Evolutionary conservation across 305 asterid genomes (phyloP).

Genomic region (Fraxinus latifolia): DNA sequence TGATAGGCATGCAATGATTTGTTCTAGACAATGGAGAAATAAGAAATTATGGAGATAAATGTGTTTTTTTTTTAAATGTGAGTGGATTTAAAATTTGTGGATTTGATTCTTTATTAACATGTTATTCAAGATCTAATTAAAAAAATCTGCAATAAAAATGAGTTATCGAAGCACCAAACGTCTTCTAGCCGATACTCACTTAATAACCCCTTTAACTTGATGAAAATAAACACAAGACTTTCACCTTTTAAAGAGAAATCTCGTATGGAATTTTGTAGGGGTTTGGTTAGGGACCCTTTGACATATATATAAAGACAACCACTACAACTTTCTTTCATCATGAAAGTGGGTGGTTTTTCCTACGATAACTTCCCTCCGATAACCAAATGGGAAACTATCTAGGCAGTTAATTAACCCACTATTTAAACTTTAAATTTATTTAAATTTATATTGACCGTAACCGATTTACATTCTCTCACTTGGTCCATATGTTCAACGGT

Average conservation of each 20-base stretch:
- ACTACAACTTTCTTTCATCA: neutral
- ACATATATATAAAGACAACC: neutral
- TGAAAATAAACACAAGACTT: neutral
- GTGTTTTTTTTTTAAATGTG: neutral
- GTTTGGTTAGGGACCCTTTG: neutral
- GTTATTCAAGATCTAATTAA: no score
- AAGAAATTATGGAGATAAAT: neutral
- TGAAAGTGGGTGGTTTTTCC: neutral
- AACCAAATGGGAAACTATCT: neutral
- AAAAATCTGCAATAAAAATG: neutral
- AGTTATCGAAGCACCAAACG: neutral
- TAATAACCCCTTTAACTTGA: neutral
- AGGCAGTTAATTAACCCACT: no score
- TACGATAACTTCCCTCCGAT: no score
- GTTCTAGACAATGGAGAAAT: neutral
- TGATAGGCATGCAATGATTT: neutral
- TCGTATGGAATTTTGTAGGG: neutral
- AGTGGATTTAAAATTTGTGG: neutral
- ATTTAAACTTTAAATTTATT: no score
- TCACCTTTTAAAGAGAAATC: neutral
- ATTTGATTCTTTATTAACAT: neutral
- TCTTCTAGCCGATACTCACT: neutral
- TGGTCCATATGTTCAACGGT: neutral
- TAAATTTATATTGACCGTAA: neutral
- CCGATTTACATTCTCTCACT: neutral